Evolutionary conservation across 345 rosid genomes (phyloP).

Genomic region (Populus nigra): DNA sequence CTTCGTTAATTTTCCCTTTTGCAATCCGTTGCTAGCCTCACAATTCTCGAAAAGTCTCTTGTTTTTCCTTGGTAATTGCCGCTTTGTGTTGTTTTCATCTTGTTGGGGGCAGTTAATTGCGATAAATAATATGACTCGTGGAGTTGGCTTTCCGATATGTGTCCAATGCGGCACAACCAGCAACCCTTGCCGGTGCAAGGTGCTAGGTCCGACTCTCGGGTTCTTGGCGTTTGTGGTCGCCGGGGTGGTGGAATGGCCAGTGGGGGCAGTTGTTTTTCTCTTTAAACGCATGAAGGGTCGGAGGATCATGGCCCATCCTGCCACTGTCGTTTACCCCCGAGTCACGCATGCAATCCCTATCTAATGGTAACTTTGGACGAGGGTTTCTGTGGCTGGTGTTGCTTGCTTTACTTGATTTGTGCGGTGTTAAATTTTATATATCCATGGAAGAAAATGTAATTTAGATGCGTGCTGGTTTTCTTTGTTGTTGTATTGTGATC

Average conservation of each 20-base stretch:
- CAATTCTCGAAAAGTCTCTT: too few relatives aligned
- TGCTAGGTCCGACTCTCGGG: slow-evolving; percentile 78
- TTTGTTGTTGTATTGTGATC: too few relatives aligned
- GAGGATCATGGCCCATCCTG: slow-evolving; percentile 83
- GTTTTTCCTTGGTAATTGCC: neutral
- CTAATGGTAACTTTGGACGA: slow-evolving; percentile 14
- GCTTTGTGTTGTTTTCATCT: neutral
- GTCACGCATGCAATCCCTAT: slow-evolving; percentile 63
- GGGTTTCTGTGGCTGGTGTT: neutral
- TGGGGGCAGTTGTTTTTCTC: slow-evolving; percentile 75
- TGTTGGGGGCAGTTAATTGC: neutral
- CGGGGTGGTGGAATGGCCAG: slow-evolving; percentile 79
- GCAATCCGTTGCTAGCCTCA: neutral
- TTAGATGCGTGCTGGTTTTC: too few relatives aligned
- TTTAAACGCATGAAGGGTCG: slow-evolving; percentile 70
- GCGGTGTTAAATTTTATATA: too few relatives aligned
- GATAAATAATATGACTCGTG: slow-evolving; percentile 17
- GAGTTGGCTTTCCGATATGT: slow-evolving; percentile 44
- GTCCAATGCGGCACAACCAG: slow-evolving; percentile 63
- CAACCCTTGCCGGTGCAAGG: slow-evolving; percentile 87
- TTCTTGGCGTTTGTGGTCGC: slow-evolving; percentile 70
- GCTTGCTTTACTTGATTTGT: too few relatives aligned
- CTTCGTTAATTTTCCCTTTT: neutral
- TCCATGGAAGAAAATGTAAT: too few relatives aligned
- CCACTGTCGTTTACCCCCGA: slow-evolving; percentile 64